These are phyloP conservation scores for Omphalea diandra DNA, from an alignment of 441 rosid genomes.

Conservation along the genomic window DNA sequence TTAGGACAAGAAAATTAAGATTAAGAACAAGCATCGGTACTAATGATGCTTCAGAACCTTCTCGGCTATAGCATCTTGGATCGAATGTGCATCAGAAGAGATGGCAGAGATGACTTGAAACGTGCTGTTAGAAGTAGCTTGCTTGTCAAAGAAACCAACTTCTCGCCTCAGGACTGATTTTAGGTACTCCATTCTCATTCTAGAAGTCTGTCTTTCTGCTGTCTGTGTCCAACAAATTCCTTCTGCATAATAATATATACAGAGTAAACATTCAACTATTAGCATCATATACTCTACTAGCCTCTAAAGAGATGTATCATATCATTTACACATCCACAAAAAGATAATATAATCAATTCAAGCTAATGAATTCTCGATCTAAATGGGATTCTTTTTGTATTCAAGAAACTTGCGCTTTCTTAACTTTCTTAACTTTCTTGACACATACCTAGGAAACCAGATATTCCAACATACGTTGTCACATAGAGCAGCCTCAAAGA, in stretches of 20 bases:
- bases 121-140: slow-evolving; percentile 46
- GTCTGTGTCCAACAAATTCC: slow-evolving; percentile 72
- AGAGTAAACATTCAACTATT: too few species aligned
- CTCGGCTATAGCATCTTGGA: slow-evolving; percentile 58
- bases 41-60: slow-evolving; percentile 35
- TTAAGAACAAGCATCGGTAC: not conserved
- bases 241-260: slow-evolving; percentile 35
- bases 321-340: too few species aligned
- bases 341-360: too few species aligned
- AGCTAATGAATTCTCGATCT: too few species aligned
- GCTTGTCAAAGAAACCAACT: slow-evolving; percentile 56
- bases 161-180: slow-evolving; percentile 60
- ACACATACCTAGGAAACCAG: slow-evolving; percentile 53
- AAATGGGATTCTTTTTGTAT: too few species aligned
- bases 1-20: not conserved
- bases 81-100: slow-evolving; percentile 53
- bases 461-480: slow-evolving; percentile 51
- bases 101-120: slow-evolving; percentile 53
- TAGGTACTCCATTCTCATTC: slow-evolving; percentile 51
- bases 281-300: too few species aligned
- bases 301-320: too few species aligned
- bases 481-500: slow-evolving; percentile 47
- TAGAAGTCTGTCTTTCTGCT: slow-evolving; percentile 61
- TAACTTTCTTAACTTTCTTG: too few species aligned
- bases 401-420: too few species aligned